Percentiles rank a stretch among this genome's conserved stretches.
Evolutionary conservation across 129 eudicot genomes (phyloP).

Genomic region (Helianthus tuberosus): DNA sequence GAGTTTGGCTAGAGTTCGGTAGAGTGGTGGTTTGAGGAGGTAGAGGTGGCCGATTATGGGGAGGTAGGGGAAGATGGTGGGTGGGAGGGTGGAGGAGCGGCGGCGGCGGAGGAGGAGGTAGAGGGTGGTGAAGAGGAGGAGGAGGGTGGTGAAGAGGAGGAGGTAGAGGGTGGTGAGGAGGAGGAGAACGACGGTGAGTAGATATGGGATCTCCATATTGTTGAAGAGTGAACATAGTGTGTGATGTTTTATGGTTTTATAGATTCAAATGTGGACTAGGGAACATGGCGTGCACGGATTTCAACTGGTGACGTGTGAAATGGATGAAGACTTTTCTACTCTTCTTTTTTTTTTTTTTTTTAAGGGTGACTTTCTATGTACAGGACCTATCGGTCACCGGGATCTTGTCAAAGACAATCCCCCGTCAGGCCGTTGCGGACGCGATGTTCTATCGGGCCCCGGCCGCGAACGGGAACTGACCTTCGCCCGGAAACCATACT

Average conservation of each 20-base stretch:
- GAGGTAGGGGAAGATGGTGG: slow-evolving; percentile 50
- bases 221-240: not conserved
- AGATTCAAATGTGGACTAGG: not conserved
- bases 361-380: no score
- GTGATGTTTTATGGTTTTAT: not conserved
- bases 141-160: slow-evolving; percentile 18
- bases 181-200: no score
- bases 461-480: no score
- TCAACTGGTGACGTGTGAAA: no score
- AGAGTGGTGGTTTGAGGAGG: slow-evolving; percentile 57
- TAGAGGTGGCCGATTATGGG: slow-evolving; percentile 71
- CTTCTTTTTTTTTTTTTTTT: no score
- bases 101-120: slow-evolving; percentile 30
- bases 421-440: no score
- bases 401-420: no score
- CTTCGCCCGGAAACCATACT: no score
- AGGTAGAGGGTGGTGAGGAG: no score
- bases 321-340: no score
- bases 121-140: slow-evolving; percentile 25
- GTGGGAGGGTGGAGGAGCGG: slow-evolving; percentile 50
- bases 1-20: slow-evolving; percentile 46
- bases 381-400: no score
- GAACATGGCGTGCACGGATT: not conserved
- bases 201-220: slow-evolving; percentile 19
- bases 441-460: no score